Evolutionary conservation across 768 basidiomycete species (phyloP).

Genomic region (Tephrocybe sp.): DNA sequence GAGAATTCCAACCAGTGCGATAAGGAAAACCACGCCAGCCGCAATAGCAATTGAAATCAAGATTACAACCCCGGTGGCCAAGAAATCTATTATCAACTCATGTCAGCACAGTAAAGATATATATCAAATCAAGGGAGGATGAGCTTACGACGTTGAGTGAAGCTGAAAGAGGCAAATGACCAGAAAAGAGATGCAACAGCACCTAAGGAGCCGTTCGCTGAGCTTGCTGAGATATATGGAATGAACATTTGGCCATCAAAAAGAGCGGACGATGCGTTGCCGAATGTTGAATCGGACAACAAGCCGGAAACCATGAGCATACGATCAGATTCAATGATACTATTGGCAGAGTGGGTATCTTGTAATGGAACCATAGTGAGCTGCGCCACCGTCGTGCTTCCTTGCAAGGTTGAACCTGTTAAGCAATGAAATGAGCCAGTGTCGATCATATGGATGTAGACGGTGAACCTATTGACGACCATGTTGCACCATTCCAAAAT

Average conservation of each 20-base stretch:
- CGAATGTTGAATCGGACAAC: conserved; percentile 66
- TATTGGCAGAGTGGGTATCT: conserved; percentile 67
- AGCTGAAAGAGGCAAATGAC: conserved; percentile 77
- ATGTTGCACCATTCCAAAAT: conserved; percentile 82
- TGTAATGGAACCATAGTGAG: conserved; percentile 89
- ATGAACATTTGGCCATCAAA: conserved; percentile 83
- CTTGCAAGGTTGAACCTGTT: conserved; percentile 55
- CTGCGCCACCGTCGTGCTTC: conserved; percentile 71
- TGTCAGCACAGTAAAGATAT: too few species aligned
- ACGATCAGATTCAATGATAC: conserved; percentile 78
- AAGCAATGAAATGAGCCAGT: not conserved
- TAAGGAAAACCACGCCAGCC: conserved; percentile 88
- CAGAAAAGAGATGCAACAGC: conserved; percentile 78
- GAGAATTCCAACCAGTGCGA: conserved; percentile 81
- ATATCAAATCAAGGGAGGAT: too few species aligned
- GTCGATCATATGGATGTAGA: not conserved
- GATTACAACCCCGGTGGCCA: conserved; percentile 92
- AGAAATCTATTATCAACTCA: conserved; percentile 63
- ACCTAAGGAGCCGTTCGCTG: conserved; percentile 67
- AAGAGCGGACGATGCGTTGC: conserved; percentile 80
- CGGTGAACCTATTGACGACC: conserved; percentile 64
- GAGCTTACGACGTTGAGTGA: conserved; percentile 64
- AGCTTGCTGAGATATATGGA: conserved; percentile 77
- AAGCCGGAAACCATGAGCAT: conserved; percentile 88
- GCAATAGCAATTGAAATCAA: conserved; percentile 97